phyloP scores from a whole-genome alignment of 305 asterid species.

The Fraxinus paxiana region DNA sequence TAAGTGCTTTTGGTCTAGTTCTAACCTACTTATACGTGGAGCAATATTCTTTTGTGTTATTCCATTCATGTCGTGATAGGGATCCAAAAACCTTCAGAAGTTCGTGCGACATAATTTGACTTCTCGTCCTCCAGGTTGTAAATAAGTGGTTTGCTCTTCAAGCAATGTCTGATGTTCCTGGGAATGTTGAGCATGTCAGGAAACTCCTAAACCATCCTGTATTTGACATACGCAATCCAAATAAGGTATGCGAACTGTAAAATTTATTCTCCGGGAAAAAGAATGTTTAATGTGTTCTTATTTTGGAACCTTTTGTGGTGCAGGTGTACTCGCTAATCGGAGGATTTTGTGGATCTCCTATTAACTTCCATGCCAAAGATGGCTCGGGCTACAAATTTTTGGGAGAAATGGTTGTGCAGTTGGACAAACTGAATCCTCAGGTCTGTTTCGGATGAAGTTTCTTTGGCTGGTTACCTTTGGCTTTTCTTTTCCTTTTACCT shows the following conservation, averaged over 20 bases:
- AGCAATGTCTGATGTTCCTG: conserved; percentile 72
- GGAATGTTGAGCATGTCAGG: conserved; percentile 83
- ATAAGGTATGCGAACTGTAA: conserved; percentile 49
- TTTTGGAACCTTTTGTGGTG: conserved; percentile 8
- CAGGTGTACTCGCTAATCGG: conserved; percentile 82
- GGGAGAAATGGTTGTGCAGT: conserved; percentile 66
- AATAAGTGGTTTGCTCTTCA: conserved; percentile 86
- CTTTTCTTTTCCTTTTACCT: not conserved
- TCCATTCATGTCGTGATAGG: not conserved
- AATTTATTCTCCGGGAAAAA: not conserved
- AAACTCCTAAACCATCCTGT: conserved; percentile 74
- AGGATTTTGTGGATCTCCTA: conserved; percentile 71
- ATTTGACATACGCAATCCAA: conserved; percentile 87
- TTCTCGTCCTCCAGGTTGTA: conserved; percentile 51
- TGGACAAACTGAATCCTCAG: conserved; percentile 82
- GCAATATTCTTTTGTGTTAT: not conserved
- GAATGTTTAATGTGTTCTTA: not conserved
- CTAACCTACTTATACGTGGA: not conserved
- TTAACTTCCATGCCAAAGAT: conserved; percentile 67
- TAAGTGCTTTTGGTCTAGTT: not conserved
- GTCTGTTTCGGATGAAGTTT: conserved; percentile 23
- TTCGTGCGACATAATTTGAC: not conserved
- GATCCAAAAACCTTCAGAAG: not conserved
- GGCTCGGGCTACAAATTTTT: conserved; percentile 71
- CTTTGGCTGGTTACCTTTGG: not conserved